phyloP scores from a whole-genome alignment of 2,329 filamentous ascomycete species.

The Fusarium nematophilum region DNA sequence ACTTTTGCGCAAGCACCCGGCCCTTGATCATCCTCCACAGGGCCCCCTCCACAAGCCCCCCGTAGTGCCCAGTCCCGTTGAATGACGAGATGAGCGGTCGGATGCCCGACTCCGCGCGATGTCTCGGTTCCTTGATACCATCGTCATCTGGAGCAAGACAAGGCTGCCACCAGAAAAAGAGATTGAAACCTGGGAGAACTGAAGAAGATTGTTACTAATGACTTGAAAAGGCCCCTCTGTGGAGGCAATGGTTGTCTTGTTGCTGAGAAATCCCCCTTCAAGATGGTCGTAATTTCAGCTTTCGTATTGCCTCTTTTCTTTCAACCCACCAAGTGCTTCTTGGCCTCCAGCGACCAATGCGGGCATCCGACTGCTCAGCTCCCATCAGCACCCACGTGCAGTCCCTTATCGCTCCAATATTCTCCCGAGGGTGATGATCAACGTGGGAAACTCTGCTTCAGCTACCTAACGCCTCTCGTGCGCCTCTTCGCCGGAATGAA shows the following conservation, averaged over 20 bases:
- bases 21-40: constrained; percentile 18
- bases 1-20: background rate
- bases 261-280: constrained; percentile 12
- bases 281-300: constrained; percentile 17
- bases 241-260: background rate
- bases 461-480: constrained; percentile 15
- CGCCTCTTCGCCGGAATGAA: constrained; percentile 7
- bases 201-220: too few relatives aligned
- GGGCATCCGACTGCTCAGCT: background rate
- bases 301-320: constrained; percentile 4
- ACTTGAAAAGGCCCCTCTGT: background rate
- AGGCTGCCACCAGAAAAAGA: constrained; percentile 4
- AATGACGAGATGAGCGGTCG: constrained; percentile 30
- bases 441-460: constrained; percentile 18
- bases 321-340: background rate
- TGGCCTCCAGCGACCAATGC: background rate
- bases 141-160: constrained; percentile 17
- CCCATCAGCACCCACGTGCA: constrained; percentile 24
- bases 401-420: constrained; percentile 9
- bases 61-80: background rate
- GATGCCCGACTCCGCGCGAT: constrained; percentile 24
- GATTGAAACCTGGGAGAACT: too few relatives aligned
- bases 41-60: background rate
- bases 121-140: constrained; percentile 5
- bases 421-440: constrained; percentile 23